These are phyloP conservation scores for Pichia nanzhaoensis DNA, from an alignment of 805 yeast genomes.

Conservation along the genomic window DNA sequence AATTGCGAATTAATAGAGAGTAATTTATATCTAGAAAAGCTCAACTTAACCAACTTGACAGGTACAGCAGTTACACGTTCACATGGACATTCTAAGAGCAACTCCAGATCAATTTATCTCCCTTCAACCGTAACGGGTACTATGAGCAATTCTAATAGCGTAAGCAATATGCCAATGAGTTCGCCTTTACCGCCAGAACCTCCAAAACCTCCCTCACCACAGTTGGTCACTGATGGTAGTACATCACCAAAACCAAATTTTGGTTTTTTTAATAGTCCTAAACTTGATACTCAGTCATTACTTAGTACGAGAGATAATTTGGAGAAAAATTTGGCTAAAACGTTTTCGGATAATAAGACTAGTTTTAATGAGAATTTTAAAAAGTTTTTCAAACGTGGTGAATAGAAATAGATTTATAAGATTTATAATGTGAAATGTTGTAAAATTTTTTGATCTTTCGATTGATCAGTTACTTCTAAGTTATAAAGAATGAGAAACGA, in stretches of 20 bases:
- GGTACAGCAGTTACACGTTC: neutral
- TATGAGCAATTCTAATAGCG: neutral
- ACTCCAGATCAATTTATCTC: constrained; percentile 13
- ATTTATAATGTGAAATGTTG: neutral
- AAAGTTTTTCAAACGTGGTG: constrained; percentile 40
- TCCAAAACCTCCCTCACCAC: constrained; percentile 4
- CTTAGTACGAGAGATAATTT: constrained; percentile 37
- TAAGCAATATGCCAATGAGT: constrained; percentile 3
- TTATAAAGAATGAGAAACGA: neutral
- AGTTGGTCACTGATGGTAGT: neutral
- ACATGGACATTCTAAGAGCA: constrained; percentile 9
- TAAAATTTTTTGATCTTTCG: neutral
- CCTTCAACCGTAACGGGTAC: constrained; percentile 11
- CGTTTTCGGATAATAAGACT: constrained; percentile 47
- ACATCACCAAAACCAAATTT: constrained; percentile 8
- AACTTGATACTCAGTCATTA: constrained; percentile 25
- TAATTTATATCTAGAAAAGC: constrained; percentile 21
- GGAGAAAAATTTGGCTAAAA: constrained; percentile 40
- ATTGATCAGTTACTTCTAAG: neutral
- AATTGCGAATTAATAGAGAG: constrained; percentile 27
- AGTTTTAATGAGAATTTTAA: constrained; percentile 68
- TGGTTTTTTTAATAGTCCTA: constrained; percentile 20
- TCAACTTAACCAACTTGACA: constrained; percentile 14
- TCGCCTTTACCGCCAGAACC: constrained; percentile 14
- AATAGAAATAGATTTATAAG: neutral